phyloP scores from a whole-genome alignment of 1,139 yeast genomes.

The Hansenula sp. region DNA sequence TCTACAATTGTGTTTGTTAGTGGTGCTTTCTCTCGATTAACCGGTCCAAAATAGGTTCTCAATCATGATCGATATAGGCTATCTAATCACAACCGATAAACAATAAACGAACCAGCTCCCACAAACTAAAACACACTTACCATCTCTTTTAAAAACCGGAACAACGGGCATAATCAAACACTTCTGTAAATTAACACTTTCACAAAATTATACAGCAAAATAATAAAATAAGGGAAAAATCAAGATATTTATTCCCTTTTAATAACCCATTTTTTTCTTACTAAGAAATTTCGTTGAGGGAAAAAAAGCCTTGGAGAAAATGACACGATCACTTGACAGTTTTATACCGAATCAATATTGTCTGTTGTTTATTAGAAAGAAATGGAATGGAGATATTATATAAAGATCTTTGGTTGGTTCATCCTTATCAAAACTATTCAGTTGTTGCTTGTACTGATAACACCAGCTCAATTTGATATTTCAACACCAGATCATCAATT shows the following conservation, averaged over 20 bases:
- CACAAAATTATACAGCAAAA: too few relatives aligned
- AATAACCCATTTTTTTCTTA: not conserved
- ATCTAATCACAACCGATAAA: too few relatives aligned
- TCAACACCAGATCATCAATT: not conserved
- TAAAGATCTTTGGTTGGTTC: constrained; percentile 20
- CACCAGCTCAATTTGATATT: constrained; percentile 45
- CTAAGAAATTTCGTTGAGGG: not conserved
- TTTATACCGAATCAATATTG: constrained; percentile 4
- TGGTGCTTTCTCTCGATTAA: not conserved
- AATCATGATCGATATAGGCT: too few relatives aligned
- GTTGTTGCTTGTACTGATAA: constrained; percentile 31
- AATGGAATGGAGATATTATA: not conserved
- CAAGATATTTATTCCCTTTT: not conserved
- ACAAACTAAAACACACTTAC: too few relatives aligned
- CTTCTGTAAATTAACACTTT: not conserved
- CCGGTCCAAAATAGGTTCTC: too few relatives aligned
- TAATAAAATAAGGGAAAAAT: too few relatives aligned
- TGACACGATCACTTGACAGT: too few relatives aligned
- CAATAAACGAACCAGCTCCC: too few relatives aligned
- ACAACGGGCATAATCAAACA: not conserved
- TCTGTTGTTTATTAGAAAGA: too few relatives aligned
- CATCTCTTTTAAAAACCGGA: constrained; percentile 1
- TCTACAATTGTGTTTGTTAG: not conserved
- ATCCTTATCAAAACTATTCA: constrained; percentile 33
- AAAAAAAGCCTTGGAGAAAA: too few relatives aligned